Conservation (phyloP, 192 early-diverging fungal genomes). For the Dissophora globulifera region DNA sequence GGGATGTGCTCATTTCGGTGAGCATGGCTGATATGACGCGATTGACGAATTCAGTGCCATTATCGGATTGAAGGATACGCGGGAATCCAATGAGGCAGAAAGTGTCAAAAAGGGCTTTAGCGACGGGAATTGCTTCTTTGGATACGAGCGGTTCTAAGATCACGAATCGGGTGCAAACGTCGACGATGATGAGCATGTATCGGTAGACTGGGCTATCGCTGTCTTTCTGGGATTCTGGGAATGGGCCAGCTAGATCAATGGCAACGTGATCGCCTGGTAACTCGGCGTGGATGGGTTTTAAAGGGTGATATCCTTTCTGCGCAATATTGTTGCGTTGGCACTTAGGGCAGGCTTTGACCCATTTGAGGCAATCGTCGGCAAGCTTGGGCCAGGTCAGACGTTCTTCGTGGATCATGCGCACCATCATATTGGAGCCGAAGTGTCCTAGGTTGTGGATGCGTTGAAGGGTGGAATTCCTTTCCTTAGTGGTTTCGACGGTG, state of each 20-base stretch:
- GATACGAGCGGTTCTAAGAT: constrained; percentile 13
- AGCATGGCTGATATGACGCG: constrained; percentile 9
- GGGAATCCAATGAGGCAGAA: constrained; percentile 23
- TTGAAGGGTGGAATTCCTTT: constrained; percentile 9
- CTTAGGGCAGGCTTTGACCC: constrained; percentile 12
- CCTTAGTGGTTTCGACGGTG: neutral
- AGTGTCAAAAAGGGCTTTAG: neutral
- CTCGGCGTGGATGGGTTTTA: constrained; percentile 8
- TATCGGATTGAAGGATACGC: constrained; percentile 24
- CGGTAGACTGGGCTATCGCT: neutral
- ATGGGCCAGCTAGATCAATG: constrained; percentile 32
- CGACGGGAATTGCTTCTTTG: constrained; percentile 14
- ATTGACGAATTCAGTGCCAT: constrained; percentile 61
- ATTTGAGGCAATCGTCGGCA: constrained; percentile 17
- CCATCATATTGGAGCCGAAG: constrained; percentile 20
- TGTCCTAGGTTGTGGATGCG: no score
- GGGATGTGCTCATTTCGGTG: constrained; percentile 13
- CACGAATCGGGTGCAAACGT: constrained; percentile 31
- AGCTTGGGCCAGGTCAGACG: constrained; percentile 31
- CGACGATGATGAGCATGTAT: constrained; percentile 19
- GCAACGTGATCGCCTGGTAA: constrained; percentile 28
- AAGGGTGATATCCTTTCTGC: constrained; percentile 32
- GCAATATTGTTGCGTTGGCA: constrained; percentile 42
- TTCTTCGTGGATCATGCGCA: constrained; percentile 12
- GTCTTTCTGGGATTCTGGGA: neutral